Conservation (phyloP, 2,329 filamentous ascomycete genomes). For the Sordariomycetes sp. region DNA sequence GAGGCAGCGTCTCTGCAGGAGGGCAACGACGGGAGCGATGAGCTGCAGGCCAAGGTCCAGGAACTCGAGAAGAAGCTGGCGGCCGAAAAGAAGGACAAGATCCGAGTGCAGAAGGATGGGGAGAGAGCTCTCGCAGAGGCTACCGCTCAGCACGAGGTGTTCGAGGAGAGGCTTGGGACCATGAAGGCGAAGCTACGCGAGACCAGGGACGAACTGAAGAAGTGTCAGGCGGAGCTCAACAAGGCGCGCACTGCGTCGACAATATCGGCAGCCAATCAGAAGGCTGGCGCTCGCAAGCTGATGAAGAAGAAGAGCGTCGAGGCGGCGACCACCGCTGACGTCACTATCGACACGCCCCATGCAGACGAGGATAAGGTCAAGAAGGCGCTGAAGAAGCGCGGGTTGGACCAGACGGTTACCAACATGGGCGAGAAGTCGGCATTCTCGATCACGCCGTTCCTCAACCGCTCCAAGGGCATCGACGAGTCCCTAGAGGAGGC, state of each 20-base stretch:
- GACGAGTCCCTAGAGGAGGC: constrained; percentile 18
- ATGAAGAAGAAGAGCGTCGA: constrained; percentile 34
- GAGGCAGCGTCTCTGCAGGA: constrained; percentile 13
- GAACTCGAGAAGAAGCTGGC: constrained; percentile 21
- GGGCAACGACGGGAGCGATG: neutral
- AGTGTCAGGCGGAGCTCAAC: constrained; percentile 29
- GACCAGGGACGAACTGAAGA: constrained; percentile 26
- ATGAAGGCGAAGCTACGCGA: constrained; percentile 65
- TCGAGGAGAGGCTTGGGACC: constrained; percentile 61
- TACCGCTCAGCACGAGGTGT: constrained; percentile 49
- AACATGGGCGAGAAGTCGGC: constrained; percentile 72
- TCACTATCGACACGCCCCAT: constrained; percentile 35
- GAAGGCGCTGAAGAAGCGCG: constrained; percentile 43
- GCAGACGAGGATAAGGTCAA: constrained; percentile 27
- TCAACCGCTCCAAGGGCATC: constrained; percentile 56
- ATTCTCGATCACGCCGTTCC: constrained; percentile 89
- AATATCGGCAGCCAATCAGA: constrained; percentile 8
- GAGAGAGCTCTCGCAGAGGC: constrained; percentile 49
- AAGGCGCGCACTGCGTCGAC: constrained; percentile 13
- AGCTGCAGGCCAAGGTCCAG: neutral
- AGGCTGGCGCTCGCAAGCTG: constrained; percentile 19
- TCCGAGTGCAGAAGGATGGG: constrained; percentile 31
- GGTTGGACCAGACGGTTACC: constrained; percentile 40
- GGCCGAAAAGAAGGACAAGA: constrained; percentile 31
- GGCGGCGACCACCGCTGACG: constrained; percentile 33